phyloP scores from a whole-genome alignment of 208 protist species.

The Leishmania braziliensis region DNA sequence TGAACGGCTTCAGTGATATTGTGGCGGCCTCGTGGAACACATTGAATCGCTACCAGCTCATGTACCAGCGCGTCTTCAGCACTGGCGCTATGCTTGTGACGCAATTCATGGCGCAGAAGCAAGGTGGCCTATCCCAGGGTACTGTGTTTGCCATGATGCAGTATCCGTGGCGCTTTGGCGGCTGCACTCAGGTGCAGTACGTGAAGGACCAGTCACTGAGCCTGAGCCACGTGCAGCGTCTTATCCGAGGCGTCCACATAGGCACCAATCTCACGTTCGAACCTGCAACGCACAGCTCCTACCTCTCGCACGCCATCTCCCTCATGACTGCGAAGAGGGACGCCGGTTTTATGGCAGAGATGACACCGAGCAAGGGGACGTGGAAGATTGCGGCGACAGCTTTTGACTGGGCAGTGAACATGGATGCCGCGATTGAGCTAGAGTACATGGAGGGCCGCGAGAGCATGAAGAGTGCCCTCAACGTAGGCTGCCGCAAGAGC shows the following conservation, averaged over 20 bases:
- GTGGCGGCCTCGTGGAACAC: constrained; percentile 84
- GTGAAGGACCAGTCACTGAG: constrained; percentile 80
- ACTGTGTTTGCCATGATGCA: constrained; percentile 87
- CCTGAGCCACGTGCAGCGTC: constrained; percentile 77
- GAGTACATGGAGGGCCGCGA: constrained; percentile 75
- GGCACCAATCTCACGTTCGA: constrained; percentile 75
- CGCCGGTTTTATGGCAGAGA: constrained; percentile 58
- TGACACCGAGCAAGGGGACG: constrained; percentile 73
- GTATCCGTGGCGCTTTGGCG: constrained; percentile 85
- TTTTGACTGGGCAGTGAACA: constrained; percentile 69
- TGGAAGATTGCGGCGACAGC: constrained; percentile 77
- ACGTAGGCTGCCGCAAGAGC: constrained; percentile 63
- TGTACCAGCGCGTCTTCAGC: constrained; percentile 84
- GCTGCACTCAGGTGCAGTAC: constrained; percentile 87
- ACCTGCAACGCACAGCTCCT: constrained; percentile 59
- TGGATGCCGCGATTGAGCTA: constrained; percentile 72
- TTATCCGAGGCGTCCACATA: constrained; percentile 83
- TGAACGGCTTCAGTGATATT: constrained; percentile 90
- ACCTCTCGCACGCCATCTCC: constrained; percentile 66
- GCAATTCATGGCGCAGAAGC: constrained; percentile 89
- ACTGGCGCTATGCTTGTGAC: constrained; percentile 80
- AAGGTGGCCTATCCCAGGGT: constrained; percentile 77
- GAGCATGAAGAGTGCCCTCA: constrained; percentile 64
- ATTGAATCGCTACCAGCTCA: constrained; percentile 83
- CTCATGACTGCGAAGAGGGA: constrained; percentile 68